phyloP scores from a whole-genome alignment of 345 rosid species.

The Zanthoxylum bungeanum region DNA sequence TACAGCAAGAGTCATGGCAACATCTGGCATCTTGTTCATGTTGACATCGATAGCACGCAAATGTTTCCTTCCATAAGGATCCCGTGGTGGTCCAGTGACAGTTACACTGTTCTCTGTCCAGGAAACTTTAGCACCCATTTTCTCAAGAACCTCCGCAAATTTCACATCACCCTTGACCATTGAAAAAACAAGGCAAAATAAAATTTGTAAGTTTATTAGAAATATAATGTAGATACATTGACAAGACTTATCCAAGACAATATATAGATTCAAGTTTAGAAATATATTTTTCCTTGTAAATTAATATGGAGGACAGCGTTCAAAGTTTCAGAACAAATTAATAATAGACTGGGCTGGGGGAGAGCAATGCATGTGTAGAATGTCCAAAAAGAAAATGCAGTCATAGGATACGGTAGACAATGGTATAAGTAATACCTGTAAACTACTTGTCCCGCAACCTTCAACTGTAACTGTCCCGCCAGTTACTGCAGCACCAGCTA shows the following conservation, averaged over 20 bases:
- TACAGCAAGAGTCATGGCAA: slow-evolving; percentile 96
- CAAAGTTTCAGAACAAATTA: background rate
- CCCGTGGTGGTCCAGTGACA: slow-evolving; percentile 80
- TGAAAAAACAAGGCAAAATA: slow-evolving; percentile 5
- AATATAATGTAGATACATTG: background rate
- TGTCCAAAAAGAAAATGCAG: too few relatives aligned
- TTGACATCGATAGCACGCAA: slow-evolving; percentile 75
- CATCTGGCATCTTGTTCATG: slow-evolving; percentile 99
- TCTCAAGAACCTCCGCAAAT: slow-evolving; percentile 92
- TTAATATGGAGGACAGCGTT: background rate
- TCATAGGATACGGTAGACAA: background rate
- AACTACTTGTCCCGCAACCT: slow-evolving; percentile 93
- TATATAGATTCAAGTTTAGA: background rate
- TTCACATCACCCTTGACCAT: slow-evolving; percentile 77
- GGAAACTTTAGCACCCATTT: slow-evolving; percentile 92
- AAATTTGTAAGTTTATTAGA: slow-evolving; percentile 3
- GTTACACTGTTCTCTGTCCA: slow-evolving; percentile 95
- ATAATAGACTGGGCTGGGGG: background rate
- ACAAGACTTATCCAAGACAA: background rate
- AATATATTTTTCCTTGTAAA: background rate
- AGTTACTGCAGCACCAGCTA: slow-evolving; percentile 95
- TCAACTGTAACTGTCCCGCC: slow-evolving; percentile 94
- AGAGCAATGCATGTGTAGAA: background rate
- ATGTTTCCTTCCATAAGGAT: slow-evolving; percentile 67
- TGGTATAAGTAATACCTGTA: slow-evolving; percentile 54